Conservation (phyloP, 2,329 filamentous ascomycete genomes). For the Sordariomycetes sp. region DNA sequence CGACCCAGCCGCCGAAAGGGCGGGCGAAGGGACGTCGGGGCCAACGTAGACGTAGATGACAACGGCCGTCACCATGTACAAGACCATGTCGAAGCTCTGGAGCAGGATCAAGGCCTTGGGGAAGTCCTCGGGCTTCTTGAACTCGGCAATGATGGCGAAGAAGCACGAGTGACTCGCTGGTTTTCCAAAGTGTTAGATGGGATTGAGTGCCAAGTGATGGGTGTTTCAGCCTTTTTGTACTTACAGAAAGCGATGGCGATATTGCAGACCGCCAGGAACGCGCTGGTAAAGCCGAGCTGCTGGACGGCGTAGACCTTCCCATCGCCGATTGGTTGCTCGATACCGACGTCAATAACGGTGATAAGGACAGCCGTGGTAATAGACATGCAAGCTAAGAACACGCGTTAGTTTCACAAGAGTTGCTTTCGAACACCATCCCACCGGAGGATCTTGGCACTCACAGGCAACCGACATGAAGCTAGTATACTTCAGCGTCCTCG, state of each 20-base stretch:
- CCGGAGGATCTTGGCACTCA: slow-evolving; percentile 11
- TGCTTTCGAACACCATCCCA: not conserved
- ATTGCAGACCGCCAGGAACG: slow-evolving; percentile 32
- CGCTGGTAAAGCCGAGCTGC: slow-evolving; percentile 35
- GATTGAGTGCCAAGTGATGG: not conserved
- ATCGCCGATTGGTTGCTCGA: slow-evolving; percentile 25
- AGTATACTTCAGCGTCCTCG: slow-evolving; percentile 51
- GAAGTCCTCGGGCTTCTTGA: slow-evolving; percentile 18
- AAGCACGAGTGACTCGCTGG: slow-evolving; percentile 37
- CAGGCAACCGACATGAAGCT: slow-evolving; percentile 50
- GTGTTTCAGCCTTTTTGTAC: not conserved
- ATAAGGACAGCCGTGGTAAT: slow-evolving; percentile 30
- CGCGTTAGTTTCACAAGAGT: not conserved
- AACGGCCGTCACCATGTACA: slow-evolving; percentile 17
- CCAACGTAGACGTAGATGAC: slow-evolving; percentile 20
- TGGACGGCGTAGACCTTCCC: slow-evolving; percentile 22
- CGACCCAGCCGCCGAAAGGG: slow-evolving; percentile 17
- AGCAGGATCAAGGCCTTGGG: slow-evolving; percentile 14
- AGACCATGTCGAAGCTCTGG: slow-evolving; percentile 12
- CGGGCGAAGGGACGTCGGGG: slow-evolving; percentile 16
- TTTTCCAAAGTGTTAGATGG: slow-evolving; percentile 4
- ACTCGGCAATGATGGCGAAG: slow-evolving; percentile 48
- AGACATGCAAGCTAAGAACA: slow-evolving; percentile 37
- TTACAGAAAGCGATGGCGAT: slow-evolving; percentile 31
- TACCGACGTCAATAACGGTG: slow-evolving; percentile 22